Evolutionary conservation across 305 asterid genomes (phyloP), one percentile per base, ranked within the genome.

Genomic region (Fraxinus ornus): DNA sequence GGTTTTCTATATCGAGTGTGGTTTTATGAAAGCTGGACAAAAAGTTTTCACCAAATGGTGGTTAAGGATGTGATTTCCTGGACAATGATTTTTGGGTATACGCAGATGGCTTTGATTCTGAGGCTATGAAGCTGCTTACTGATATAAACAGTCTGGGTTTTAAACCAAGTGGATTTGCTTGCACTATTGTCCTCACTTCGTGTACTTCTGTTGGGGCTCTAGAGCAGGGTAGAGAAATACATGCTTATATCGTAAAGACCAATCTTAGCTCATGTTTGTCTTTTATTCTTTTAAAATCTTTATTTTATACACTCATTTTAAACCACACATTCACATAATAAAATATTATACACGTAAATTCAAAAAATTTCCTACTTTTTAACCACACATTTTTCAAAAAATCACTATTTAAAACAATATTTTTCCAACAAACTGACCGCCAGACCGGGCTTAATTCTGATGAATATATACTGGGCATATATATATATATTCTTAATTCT

Each of bases 1-100:
- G 66, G 90, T 87, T 82, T 82, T 86, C 79, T 90, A 90, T 83
- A 72, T 49, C 3, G 88, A 90, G 79, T 90, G 90, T 70, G 87
- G 91, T 6, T 83, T 79, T n/a, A 80, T 81, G 17, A 39, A 75
- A 80, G 77, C 57, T 22, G 89, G 86, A 75, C 49, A 72, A n/a
- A 70, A n/a, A 41, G 76, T 84, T 4, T 90, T 36, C 82, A 86
- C 19, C 78, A 68, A 5, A 82, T 88, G 80, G 44, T 37, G 8
- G 83, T 77, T 70, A 85, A 79, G 79, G 82, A 87, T 81, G 66
- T 41, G 24, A 60, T 73, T 75, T 85, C 91, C 78, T 88, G 89
- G 91, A 80, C 89, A 4, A 83, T 88, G 86, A 81, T 88, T 28
- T 85, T 85, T 0, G 89, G 89, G 36, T 77, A 81, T 77, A 86